Conservation (phyloP, 192 early-diverging fungal species). For the Rhizophagus sp. region DNA sequence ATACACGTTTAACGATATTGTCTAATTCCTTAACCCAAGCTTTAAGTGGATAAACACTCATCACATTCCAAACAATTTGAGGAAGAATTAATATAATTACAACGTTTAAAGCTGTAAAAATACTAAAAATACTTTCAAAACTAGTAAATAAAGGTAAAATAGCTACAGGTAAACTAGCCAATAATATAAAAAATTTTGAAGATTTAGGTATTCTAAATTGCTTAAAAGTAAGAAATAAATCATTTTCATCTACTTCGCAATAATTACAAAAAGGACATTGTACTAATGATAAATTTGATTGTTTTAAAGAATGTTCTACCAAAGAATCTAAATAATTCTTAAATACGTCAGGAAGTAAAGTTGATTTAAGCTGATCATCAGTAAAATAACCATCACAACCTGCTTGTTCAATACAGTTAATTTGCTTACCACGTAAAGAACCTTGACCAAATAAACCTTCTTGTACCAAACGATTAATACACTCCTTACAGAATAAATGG, state of each 20-base stretch:
- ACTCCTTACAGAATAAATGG: conserved; percentile 46
- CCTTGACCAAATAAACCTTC: conserved; percentile 51
- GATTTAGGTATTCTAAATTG: conserved; percentile 12
- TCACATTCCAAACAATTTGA: conserved; percentile 13
- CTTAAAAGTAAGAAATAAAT: conserved; percentile 6
- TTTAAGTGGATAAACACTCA: conserved; percentile 16
- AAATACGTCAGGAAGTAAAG: conserved; percentile 34
- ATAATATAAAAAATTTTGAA: conserved; percentile 18
- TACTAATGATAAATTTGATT: conserved; percentile 16
- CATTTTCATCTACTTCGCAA: conserved; percentile 39
- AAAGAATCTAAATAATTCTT: conserved; percentile 35
- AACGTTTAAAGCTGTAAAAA: conserved; percentile 12
- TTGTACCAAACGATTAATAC: conserved; percentile 41
- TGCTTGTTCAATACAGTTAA: conserved; percentile 35
- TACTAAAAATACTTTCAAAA: conserved; percentile 5
- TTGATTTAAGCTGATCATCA: conserved; percentile 15
- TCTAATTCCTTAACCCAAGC: conserved; percentile 20
- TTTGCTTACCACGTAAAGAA: conserved; percentile 33
- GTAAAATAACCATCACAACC: conserved; percentile 37
- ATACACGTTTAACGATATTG: conserved; percentile 19
- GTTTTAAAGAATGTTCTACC: conserved; percentile 31
- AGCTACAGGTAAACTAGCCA: conserved; percentile 23
- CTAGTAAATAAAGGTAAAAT: conserved; percentile 21
- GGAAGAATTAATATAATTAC: conserved; percentile 19
- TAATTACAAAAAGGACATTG: conserved; percentile 42